Percentiles rank a stretch among this genome's conserved stretches.
Evolutionary conservation across 768 basidiomycete species (phyloP).

Genomic region (Basidioascus undulatus): DNA sequence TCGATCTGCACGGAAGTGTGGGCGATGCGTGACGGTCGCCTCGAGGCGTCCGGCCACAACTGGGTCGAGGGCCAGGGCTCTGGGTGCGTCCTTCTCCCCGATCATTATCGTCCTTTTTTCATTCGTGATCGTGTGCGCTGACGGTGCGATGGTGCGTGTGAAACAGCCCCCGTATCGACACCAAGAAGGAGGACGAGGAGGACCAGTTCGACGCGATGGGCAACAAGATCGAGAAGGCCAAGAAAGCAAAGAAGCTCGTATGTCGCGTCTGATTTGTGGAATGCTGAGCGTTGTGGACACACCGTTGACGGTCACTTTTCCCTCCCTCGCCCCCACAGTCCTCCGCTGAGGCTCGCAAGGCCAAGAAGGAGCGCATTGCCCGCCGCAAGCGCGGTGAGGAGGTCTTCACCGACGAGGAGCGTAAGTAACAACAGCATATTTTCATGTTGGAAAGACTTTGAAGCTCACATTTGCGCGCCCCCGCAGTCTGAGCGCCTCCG

Average conservation of each 20-base stretch:
- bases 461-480: no score
- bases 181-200: constrained; percentile 73
- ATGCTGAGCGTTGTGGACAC: no score
- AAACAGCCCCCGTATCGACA: constrained; percentile 81
- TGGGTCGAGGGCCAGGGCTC: constrained; percentile 85
- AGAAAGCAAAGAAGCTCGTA: constrained; percentile 13
- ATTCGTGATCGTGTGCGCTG: no score
- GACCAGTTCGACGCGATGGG: constrained; percentile 91
- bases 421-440: no score
- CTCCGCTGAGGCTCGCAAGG: constrained; percentile 59
- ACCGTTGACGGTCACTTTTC: no score
- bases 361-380: constrained; percentile 88
- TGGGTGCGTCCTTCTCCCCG: no score
- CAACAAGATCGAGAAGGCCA: constrained; percentile 53
- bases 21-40: constrained; percentile 93
- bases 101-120: no score
- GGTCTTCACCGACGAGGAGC: constrained; percentile 22
- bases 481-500: no score
- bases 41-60: constrained; percentile 85
- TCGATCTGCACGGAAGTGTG: constrained; percentile 93
- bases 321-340: no score
- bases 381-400: constrained; percentile 71
- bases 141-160: no score
- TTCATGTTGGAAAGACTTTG: no score
- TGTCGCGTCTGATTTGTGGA: no score